Percentiles rank a stretch among this genome's conserved stretches.
Evolutionary conservation across 768 basidiomycete genomes (phyloP).

Genomic region (Dendrothele bispora): DNA sequence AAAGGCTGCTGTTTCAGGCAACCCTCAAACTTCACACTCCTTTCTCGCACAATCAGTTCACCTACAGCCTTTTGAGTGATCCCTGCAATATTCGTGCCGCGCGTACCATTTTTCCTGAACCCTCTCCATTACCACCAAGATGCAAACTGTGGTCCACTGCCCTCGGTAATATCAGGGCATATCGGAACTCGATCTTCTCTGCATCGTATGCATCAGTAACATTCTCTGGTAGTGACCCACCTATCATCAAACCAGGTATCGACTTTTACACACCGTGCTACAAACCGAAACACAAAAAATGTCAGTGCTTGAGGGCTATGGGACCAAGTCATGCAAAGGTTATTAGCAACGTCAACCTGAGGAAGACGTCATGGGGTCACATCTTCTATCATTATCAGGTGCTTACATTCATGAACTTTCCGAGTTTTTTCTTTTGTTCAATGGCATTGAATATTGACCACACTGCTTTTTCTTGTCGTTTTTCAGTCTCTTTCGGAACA

Average conservation of each 20-base stretch:
- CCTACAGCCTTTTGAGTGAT: slow-evolving; percentile 1
- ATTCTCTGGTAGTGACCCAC: no score
- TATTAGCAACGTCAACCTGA: slow-evolving; percentile 5
- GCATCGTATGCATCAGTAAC: not conserved
- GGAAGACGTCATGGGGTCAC: slow-evolving; percentile 6
- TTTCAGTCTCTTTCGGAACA: not conserved
- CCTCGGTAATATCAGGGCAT: not conserved
- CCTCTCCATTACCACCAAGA: not conserved
- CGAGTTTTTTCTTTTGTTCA: not conserved
- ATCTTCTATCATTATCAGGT: slow-evolving; percentile 8
- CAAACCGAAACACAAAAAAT: slow-evolving; percentile 1
- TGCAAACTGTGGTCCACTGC: not conserved
- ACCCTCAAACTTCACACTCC: not conserved
- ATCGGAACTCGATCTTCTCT: not conserved
- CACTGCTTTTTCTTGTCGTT: not conserved
- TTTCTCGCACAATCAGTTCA: slow-evolving; percentile 2
- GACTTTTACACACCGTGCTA: slow-evolving; percentile 6
- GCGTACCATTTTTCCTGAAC: not conserved
- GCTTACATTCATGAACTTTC: no score
- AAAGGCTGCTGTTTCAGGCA: not conserved
- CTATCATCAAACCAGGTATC: not conserved
- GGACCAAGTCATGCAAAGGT: slow-evolving; percentile 3
- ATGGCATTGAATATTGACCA: not conserved
- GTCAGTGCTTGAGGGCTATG: slow-evolving; percentile 2
- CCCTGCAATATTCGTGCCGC: not conserved